Percentiles rank a stretch among this genome's conserved stretches.
Evolutionary conservation across 768 basidiomycete species (phyloP).

Genomic region (Rhizopogon vesiculosus): DNA sequence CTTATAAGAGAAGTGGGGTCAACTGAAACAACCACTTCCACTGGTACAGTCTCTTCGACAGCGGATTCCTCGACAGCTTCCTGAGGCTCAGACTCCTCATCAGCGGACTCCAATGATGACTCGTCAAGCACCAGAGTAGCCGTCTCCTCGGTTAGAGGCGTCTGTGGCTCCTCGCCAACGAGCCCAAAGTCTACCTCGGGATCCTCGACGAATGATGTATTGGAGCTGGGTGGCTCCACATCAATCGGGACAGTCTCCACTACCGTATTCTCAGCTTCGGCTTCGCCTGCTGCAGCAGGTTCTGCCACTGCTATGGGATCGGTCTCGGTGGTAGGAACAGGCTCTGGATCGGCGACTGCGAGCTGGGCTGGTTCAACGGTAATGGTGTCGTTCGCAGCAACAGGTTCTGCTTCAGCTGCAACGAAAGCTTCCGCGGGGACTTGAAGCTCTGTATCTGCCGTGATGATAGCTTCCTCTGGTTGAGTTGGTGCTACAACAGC

Average conservation of each 20-base stretch:
- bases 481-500: neutral
- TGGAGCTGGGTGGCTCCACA: slow-evolving; percentile 3
- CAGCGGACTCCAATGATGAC: neutral
- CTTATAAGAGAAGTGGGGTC: neutral
- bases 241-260: neutral
- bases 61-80: neutral
- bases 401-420: neutral
- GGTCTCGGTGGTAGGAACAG: neutral
- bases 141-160: neutral
- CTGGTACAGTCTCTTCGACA: neutral
- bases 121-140: neutral
- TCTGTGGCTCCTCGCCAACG: neutral
- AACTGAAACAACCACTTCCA: neutral
- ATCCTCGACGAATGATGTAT: neutral
- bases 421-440: neutral
- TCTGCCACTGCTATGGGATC: neutral
- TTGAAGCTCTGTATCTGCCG: neutral
- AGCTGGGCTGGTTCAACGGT: neutral
- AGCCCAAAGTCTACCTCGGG: neutral
- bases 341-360: neutral
- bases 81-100: neutral
- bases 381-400: neutral
- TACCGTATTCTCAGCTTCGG: neutral
- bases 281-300: neutral
- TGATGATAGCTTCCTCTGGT: neutral